These are phyloP conservation scores for Coprinopsis cinerea DNA, from an alignment of 768 basidiomycete species.

Conservation along the genomic window DNA sequence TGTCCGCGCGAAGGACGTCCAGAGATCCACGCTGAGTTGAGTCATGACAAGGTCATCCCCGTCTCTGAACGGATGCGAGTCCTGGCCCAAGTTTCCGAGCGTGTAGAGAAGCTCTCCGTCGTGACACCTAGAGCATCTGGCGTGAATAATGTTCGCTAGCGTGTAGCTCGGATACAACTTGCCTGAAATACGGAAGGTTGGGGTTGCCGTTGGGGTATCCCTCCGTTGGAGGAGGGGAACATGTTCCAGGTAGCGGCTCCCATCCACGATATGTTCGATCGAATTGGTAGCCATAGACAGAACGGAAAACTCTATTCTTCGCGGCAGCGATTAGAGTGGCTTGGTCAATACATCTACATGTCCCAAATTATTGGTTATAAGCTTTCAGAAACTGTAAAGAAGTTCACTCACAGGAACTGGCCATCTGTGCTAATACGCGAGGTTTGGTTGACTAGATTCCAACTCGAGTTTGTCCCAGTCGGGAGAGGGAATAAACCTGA, in stretches of 20 bases:
- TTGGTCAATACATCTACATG: slow-evolving; percentile 35
- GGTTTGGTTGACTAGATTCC: slow-evolving; percentile 43
- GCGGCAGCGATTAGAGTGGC: slow-evolving; percentile 41
- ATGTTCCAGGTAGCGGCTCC: slow-evolving; percentile 37
- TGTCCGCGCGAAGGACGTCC: slow-evolving; percentile 42
- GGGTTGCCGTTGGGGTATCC: slow-evolving; percentile 42
- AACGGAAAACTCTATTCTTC: slow-evolving; percentile 34
- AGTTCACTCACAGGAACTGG: slow-evolving; percentile 31
- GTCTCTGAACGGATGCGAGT: slow-evolving; percentile 38
- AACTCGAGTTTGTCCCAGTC: slow-evolving; percentile 25
- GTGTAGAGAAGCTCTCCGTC: slow-evolving; percentile 26
- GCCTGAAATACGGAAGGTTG: slow-evolving; percentile 41
- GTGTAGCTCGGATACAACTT: too few relatives aligned
- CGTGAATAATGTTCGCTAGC: neutral
- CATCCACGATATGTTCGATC: slow-evolving; percentile 41
- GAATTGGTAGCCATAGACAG: slow-evolving; percentile 41
- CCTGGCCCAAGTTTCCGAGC: slow-evolving; percentile 33
- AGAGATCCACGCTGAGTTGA: slow-evolving; percentile 38
- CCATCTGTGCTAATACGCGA: slow-evolving; percentile 37
- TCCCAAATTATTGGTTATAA: neutral
- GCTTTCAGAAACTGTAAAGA: neutral
- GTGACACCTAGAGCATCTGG: too few relatives aligned
- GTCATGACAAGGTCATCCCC: slow-evolving; percentile 37
- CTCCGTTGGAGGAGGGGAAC: slow-evolving; percentile 35
- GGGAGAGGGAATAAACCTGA: slow-evolving; percentile 37